Evolutionary conservation across 176 grass and related monocot genomes (phyloP), one percentile per base, ranked within the genome.

Genomic region (Cenchrus fungigraminus): DNA sequence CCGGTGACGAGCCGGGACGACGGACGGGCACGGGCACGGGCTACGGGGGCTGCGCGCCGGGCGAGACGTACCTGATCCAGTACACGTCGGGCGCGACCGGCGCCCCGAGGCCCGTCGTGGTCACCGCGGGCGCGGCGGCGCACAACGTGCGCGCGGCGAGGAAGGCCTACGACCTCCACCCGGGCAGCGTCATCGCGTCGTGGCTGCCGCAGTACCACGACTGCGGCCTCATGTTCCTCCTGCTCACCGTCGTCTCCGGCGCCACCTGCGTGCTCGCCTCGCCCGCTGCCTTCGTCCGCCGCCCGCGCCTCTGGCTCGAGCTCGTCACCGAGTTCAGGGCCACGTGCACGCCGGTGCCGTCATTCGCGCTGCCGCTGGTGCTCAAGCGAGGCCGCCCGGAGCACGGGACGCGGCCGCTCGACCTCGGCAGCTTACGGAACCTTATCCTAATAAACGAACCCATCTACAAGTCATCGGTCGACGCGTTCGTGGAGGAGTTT

Each of bases 31-130:
- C 1, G 49, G 40, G 0, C 69, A 40, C 37, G 32, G 65, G n/a
- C 0, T 85, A 92, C 45, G 4, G 3, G 37, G 91, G 79, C 69
- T 89, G 87, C 46, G 84, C 47, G 1, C 76, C 90, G 32, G 20
- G n/a, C 8, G 90, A 89, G 74, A 25, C 37, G 51, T 92, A 89
- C 74, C 77, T 92, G 72, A 49, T 92, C 32, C 90, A 92, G 83
- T 92, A 92, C 87, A 92, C 90, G 40, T 92, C 90, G n/a, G 90
- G 90, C 17, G 79, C 90, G 37, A 92, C 90, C 0, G 90, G 86
- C 15, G 56, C 59, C 11, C 62, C 90, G 61, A 86, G 79, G 86
- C 90, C 86, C 51, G 90, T 92, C 0, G 49, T 84, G 61, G 83
- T 89, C 6, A 86, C 83, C 0, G 83, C 90, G 25, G 90, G 90